Percentiles rank a stretch among this genome's conserved stretches.
phyloP scores from a whole-genome alignment of 768 basidiomycete genomes.

The Mycena chlorophos region DNA sequence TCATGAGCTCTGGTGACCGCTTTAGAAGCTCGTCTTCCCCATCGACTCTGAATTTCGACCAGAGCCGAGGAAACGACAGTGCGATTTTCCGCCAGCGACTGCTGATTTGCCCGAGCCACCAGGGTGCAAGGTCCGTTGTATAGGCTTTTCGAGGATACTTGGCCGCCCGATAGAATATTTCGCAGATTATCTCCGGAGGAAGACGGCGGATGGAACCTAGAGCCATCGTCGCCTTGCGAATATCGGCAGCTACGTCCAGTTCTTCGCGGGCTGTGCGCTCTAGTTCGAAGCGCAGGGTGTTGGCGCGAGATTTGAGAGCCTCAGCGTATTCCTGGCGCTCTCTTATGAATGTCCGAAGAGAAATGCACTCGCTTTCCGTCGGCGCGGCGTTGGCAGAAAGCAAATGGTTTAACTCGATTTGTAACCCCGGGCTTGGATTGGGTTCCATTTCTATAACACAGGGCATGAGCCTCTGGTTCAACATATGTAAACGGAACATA shows the following conservation, averaged over 20 bases:
- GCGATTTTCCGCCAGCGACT: not conserved
- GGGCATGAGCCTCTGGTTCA: too few relatives aligned
- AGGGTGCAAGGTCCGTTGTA: not conserved
- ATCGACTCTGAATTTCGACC: not conserved
- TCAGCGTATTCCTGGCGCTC: not conserved
- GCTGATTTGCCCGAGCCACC: not conserved
- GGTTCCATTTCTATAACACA: too few relatives aligned
- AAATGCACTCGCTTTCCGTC: not conserved
- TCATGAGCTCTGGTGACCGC: not conserved
- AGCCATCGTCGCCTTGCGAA: not conserved
- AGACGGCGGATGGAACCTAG: constrained; percentile 20
- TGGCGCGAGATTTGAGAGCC: not conserved
- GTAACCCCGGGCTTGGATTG: too few relatives aligned
- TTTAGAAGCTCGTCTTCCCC: not conserved
- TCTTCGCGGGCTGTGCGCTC: not conserved
- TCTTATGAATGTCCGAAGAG: not conserved
- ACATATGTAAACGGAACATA: too few relatives aligned
- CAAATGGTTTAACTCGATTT: not conserved
- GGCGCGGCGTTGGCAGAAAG: not conserved
- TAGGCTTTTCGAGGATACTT: not conserved
- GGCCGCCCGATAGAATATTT: constrained; percentile 13
- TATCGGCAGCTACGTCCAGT: not conserved
- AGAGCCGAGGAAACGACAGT: not conserved
- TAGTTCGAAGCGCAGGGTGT: not conserved
- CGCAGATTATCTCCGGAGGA: constrained; percentile 20